Evolutionary conservation across 2,329 filamentous ascomycete genomes (phyloP).

Genomic region (Metarhizium anisopliae): DNA sequence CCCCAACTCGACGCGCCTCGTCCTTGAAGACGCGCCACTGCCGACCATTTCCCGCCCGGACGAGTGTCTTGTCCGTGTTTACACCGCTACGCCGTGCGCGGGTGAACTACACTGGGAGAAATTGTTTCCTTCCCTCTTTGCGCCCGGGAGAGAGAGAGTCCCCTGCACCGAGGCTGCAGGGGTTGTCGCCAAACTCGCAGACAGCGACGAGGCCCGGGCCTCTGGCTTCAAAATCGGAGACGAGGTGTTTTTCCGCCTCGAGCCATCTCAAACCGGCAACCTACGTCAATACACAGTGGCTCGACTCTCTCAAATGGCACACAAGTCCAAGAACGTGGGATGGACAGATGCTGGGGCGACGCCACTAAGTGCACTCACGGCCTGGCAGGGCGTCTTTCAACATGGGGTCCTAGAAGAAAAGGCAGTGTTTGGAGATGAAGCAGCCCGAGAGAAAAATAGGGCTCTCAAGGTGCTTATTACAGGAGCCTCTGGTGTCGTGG

Average conservation of each 20-base stretch:
- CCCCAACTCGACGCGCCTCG: slow-evolving; percentile 7
- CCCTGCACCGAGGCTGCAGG: slow-evolving; percentile 28
- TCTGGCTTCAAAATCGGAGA: slow-evolving; percentile 21
- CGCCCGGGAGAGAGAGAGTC: slow-evolving; percentile 12
- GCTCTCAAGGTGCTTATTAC: slow-evolving; percentile 24
- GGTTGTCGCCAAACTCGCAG: slow-evolving; percentile 19
- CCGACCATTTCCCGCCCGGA: slow-evolving; percentile 11
- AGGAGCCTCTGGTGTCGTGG: slow-evolving; percentile 27
- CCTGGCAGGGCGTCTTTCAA: slow-evolving; percentile 28
- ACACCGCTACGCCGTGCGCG: slow-evolving; percentile 19
- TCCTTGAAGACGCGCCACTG: slow-evolving; percentile 11
- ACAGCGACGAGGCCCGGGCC: slow-evolving; percentile 1
- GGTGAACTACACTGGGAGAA: slow-evolving; percentile 20
- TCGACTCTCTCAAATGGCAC: slow-evolving; percentile 20
- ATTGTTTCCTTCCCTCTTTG: slow-evolving; percentile 9
- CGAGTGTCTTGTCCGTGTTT: slow-evolving; percentile 19
- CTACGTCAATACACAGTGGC: slow-evolving; percentile 21
- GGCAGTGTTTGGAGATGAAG: slow-evolving; percentile 10
- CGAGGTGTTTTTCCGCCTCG: slow-evolving; percentile 21
- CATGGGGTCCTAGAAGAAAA: slow-evolving; percentile 19
- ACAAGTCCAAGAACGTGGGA: slow-evolving; percentile 18
- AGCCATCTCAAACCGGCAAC: slow-evolving; percentile 15
- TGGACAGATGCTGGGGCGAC: slow-evolving; percentile 25
- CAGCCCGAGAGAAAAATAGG: slow-evolving; percentile 10
- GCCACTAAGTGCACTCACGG: slow-evolving; percentile 28